These are phyloP conservation scores for Phytopythium kandeliae DNA, from an alignment of 352 stramenopile species.

Conservation along the genomic window DNA sequence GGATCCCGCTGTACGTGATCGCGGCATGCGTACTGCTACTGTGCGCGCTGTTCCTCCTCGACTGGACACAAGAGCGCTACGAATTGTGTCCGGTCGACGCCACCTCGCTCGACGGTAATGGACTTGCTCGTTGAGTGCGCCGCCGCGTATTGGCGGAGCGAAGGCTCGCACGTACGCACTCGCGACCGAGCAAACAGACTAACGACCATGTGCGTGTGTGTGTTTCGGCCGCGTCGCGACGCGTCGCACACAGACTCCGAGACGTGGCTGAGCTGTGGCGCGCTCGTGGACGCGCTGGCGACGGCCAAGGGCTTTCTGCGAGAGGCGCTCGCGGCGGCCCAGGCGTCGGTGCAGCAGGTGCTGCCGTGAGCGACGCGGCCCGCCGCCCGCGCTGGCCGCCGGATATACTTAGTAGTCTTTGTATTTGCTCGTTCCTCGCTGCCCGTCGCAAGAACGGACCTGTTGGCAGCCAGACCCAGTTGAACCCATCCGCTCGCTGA, in stretches of 20 bases:
- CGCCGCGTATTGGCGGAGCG: no score
- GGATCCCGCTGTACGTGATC: conserved; percentile 26
- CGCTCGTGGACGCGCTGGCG: conserved; percentile 32
- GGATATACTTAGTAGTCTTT: background rate
- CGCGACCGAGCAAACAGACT: background rate
- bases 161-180: no score
- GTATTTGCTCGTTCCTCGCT: conserved; percentile 1
- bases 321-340: conserved; percentile 18
- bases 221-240: conserved; percentile 8
- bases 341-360: conserved; percentile 21
- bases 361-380: conserved; percentile 14
- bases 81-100: conserved; percentile 37
- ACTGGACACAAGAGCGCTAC: conserved; percentile 43
- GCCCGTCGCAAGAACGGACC: no score
- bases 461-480: no score
- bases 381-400: no score
- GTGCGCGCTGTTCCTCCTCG: conserved; percentile 39
- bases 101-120: conserved; percentile 28
- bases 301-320: conserved; percentile 27
- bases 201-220: conserved; percentile 3
- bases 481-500: background rate
- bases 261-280: conserved; percentile 27
- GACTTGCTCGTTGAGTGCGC: background rate
- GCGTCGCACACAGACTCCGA: conserved; percentile 18
- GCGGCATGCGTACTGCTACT: conserved; percentile 33